Base-by-base conservation (phyloP, 345 rosid species). In the Jatropha curcas region DNA sequence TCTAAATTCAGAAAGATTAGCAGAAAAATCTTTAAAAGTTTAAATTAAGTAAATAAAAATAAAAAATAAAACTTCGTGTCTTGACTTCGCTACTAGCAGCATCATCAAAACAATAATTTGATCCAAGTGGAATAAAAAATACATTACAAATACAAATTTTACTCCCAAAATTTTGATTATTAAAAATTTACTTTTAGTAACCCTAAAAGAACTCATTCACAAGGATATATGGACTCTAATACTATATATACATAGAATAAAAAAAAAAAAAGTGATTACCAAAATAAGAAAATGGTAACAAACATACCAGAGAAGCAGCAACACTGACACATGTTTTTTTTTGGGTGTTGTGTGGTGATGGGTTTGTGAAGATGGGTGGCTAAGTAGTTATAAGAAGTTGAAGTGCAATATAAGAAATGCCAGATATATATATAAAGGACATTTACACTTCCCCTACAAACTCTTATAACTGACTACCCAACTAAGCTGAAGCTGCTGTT, bases 401-500 rank as follows among this genome's bases (percentile, higher is more conserved):
- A 53, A 77, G 64, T 80, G 68, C 12, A 68, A 7, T 75, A 46
- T 34, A 65, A 59, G 77, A 48, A 68, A 77, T 30, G 58, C 33
- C 55, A 46, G 56, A n/a, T n/a, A n/a, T n/a, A 46, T 17, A 66
- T 72, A 57, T 51, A 31, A 17, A 28, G 41, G 11, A 59, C 0
- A 46, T 51, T 52, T 48, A 48, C 0, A 17, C 0, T 41, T 41
- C 7, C 45, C 53, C 53, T 22, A 14, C 10, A 24, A 59, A 58
- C 9, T 60, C 20, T 25, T 25, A 51, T 5, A 72, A 71, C 41
- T 75, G 89, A 83, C 87, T 35, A 46, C 73, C 34, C 78, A 86
- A 80, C 87, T 57, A 48, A 74, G 72, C 43, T 80, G 89, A 86
- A 63, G 77, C 53, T 50, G 74, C 28, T 65, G 84, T 81, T 72